Evolutionary conservation across 306 rosid species (phyloP).

Genomic region (Glycine soja): DNA sequence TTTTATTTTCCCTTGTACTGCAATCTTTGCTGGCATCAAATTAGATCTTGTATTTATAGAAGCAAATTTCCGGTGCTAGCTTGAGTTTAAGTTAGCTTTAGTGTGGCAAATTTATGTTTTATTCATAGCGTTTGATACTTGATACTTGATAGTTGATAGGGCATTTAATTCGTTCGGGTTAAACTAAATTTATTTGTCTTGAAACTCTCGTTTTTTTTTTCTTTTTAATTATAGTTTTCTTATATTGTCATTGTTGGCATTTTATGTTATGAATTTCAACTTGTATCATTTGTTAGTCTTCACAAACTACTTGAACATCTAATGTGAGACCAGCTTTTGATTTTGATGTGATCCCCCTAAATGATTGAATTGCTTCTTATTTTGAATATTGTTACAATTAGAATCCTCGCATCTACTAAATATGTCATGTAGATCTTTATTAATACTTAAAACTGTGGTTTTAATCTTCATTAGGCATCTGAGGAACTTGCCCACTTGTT

Average conservation of each 20-base stretch:
- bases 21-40: constrained; percentile 46
- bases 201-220: not conserved
- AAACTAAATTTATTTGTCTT: constrained; percentile 18
- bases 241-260: too few species aligned
- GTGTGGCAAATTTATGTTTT: constrained; percentile 36
- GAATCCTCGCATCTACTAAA: not conserved
- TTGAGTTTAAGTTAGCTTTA: constrained; percentile 18
- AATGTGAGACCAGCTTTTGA: not conserved
- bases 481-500: not conserved
- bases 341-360: too few species aligned
- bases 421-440: not conserved
- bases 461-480: not conserved
- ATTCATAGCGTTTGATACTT: not conserved
- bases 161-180: not conserved
- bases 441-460: not conserved
- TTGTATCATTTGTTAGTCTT: not conserved
- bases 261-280: too few species aligned
- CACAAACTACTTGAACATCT: not conserved
- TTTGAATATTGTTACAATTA: not conserved
- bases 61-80: constrained; percentile 48
- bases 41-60: constrained; percentile 41
- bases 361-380: not conserved
- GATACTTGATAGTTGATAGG: not conserved
- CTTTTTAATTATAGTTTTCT: not conserved
- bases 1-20: not conserved